A percentile compares a stretch with the other conserved stretches of the same genome.
Evolutionary conservation across 345 rosid genomes (phyloP).

Genomic region (Cardamine resedifolia): DNA sequence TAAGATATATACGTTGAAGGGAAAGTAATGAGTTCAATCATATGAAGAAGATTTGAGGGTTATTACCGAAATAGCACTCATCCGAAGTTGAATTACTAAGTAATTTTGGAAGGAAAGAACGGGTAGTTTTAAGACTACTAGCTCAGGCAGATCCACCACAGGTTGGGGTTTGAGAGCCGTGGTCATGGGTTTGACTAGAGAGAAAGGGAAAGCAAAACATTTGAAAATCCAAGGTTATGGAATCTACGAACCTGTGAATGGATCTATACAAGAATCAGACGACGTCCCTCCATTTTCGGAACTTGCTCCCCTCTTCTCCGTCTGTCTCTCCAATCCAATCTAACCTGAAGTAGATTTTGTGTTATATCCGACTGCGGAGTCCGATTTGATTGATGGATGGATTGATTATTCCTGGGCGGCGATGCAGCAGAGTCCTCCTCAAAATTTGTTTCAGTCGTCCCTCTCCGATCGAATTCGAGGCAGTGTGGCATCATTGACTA

Average conservation of each 20-base stretch:
- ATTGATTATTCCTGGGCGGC: slow-evolving; percentile 22
- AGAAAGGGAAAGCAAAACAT: background rate
- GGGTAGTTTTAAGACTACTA: too few relatives aligned
- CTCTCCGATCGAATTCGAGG: too few relatives aligned
- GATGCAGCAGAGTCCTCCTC: slow-evolving; percentile 20
- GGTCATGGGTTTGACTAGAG: background rate
- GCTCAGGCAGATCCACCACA: slow-evolving; percentile 7
- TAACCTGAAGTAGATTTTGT: background rate
- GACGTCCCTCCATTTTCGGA: slow-evolving; percentile 24
- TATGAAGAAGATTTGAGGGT: background rate
- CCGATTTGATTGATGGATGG: too few relatives aligned
- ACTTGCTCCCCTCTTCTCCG: too few relatives aligned
- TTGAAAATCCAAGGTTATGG: background rate
- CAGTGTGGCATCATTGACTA: slow-evolving; percentile 39
- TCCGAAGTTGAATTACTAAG: background rate
- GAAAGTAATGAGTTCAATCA: too few relatives aligned
- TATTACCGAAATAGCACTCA: background rate
- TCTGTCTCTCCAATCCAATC: slow-evolving; percentile 1
- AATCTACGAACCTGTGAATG: slow-evolving; percentile 32
- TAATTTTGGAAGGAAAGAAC: slow-evolving; percentile 7
- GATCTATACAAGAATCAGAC: slow-evolving; percentile 33
- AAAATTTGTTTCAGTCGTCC: slow-evolving; percentile 14
- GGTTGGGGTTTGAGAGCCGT: background rate
- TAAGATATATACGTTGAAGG: too few relatives aligned
- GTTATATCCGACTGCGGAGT: too few relatives aligned